phyloP scores from a whole-genome alignment of 768 basidiomycete genomes.

The Russula brevipes region DNA sequence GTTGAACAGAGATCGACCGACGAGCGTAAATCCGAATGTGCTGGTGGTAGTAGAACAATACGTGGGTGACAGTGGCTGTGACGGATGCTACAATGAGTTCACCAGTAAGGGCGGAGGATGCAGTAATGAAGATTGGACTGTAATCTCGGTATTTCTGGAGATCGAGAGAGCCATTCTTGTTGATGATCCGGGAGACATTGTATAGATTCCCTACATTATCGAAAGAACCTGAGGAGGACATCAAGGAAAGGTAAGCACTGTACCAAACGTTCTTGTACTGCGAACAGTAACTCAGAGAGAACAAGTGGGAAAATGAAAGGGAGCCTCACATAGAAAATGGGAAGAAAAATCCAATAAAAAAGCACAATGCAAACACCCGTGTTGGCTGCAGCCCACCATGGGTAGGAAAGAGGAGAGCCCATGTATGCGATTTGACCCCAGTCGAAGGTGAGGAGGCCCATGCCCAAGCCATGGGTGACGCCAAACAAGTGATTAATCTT shows the following conservation, averaged over 20 bases:
- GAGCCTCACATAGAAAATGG: conserved; percentile 43
- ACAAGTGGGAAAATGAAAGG: neutral
- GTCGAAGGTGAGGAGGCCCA: conserved; percentile 76
- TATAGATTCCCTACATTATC: conserved; percentile 57
- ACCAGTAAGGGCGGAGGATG: conserved; percentile 72
- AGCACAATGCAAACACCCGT: conserved; percentile 55
- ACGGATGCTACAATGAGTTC: conserved; percentile 77
- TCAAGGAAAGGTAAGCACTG: conserved; percentile 40
- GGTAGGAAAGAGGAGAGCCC: conserved; percentile 66
- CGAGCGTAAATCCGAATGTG: conserved; percentile 70
- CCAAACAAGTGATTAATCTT: conserved; percentile 75
- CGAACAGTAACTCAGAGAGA: neutral
- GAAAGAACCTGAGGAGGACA: conserved; percentile 57
- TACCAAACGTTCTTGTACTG: conserved; percentile 33
- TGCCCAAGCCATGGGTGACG: conserved; percentile 39
- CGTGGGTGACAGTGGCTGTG: conserved; percentile 68
- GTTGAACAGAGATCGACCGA: conserved; percentile 69
- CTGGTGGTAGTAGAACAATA: conserved; percentile 68
- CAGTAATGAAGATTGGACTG: conserved; percentile 56
- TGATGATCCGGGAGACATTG: conserved; percentile 54
- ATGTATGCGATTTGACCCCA: conserved; percentile 72
- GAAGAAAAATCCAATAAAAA: conserved; percentile 66
- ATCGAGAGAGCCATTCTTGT: conserved; percentile 50
- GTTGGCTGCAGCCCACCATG: conserved; percentile 82
- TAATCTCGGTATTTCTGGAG: conserved; percentile 49